Evolutionary conservation across 2,329 filamentous ascomycete species (phyloP), one percentile per base, ranked within the genome.

Genomic region (Didymosphaeria variabile): DNA sequence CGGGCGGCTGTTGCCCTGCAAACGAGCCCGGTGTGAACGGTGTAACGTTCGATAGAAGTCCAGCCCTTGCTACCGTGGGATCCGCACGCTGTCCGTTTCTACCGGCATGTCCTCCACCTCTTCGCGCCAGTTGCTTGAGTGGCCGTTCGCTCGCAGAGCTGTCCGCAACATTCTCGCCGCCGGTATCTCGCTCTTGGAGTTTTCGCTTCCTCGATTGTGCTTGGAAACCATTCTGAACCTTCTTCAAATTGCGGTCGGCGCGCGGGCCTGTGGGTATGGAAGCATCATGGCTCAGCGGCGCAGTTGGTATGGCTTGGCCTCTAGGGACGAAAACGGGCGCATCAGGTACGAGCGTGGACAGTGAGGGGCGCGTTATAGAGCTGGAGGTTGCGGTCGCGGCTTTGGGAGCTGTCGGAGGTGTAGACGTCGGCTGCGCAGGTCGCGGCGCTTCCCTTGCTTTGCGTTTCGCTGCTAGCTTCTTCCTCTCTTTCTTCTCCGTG

Each of bases 51-150:
- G 46, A 50, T 8, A 32, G 42, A n/a, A 36, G 19, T 13, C 31
- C 31, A 19, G 26, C 10, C 42, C 26, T 36, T 23, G 19, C 26
- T 45, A 19, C 32, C 9, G 34, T 38, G 19, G n/a, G 7, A 26
- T 26, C n/a, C 19, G 38, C 34, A 29, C 50, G 50, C 19, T 17
- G 19, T 40, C 40, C 53, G 40, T 15, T 23, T 55, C 29, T 36
- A 32, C 40, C 26, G 8, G 12, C 17, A 3, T 44, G 31, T 34
- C 42, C 44, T 49, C 45, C 38, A 21, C 21, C 31, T 15, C 34
- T 29, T 9, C 51, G 44, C 47, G 85, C 77, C 88, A 88, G 74
- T 91, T 93, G 71, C 82, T 81, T 34, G 81, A 77, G 51, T 26
- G 72, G 67, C 55, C 88, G 83, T 12, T 81, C 80, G 23, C 66